These are phyloP conservation scores for Chaetomiaceae sp. DNA, from an alignment of 2,329 filamentous ascomycete species.

Conservation along the genomic window DNA sequence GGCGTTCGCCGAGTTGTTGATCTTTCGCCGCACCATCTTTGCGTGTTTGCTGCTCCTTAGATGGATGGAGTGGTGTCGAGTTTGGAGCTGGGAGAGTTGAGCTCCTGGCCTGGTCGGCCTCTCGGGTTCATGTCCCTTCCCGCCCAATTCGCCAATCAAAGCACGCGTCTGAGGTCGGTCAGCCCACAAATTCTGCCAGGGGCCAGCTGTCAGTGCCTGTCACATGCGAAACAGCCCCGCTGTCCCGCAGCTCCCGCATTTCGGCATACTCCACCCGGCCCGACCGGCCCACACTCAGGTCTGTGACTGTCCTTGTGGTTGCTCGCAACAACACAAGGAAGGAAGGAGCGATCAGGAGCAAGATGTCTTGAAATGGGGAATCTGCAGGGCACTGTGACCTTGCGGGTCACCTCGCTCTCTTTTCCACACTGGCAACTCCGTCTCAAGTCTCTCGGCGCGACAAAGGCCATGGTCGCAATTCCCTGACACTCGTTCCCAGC, in stretches of 20 bases:
- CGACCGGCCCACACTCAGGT: no score
- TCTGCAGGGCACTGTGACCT: background rate
- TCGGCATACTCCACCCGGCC: no score
- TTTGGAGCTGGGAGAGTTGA: background rate
- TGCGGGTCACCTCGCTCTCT: no score
- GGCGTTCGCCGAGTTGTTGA: constrained; percentile 6
- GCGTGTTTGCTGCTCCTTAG: background rate
- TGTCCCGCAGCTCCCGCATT: no score
- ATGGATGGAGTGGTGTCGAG: background rate
- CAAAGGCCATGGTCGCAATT: background rate
- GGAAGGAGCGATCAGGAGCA: constrained; percentile 4
- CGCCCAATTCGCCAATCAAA: constrained; percentile 12
- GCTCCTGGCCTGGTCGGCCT: no score
- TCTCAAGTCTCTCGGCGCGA: background rate
- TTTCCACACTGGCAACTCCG: background rate
- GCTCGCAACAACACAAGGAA: background rate
- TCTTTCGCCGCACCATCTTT: constrained; percentile 23
- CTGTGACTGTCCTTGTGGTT: no score
- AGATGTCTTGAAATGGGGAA: background rate
- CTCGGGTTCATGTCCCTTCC: no score
- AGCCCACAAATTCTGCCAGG: background rate
- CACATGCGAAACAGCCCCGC: no score
- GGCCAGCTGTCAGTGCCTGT: background rate
- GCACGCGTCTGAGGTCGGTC: background rate
- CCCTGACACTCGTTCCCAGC: no score